Base-by-base conservation (phyloP, 2,329 filamentous ascomycete genomes). In the Penicillium sp. region DNA sequence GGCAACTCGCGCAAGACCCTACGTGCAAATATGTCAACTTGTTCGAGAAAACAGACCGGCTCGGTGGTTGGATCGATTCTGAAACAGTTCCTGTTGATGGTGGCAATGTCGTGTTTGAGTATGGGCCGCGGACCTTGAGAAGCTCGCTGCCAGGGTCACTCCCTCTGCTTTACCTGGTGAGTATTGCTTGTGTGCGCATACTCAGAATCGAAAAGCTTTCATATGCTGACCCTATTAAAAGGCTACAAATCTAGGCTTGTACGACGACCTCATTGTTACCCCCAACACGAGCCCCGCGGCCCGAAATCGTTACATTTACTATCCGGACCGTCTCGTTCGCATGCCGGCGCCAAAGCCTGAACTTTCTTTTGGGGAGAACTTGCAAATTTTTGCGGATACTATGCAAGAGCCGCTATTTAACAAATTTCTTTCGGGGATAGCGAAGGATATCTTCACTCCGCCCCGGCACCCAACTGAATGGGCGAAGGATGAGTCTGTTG, bases 21-120 rank as follows among this genome's bases (percentile, higher is more conserved):
- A 85, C 87, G 4, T 79, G 82, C 54, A 81, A 85, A 34, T 85
- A 85, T 50, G 86, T 99, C 66, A 94, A 89, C 0, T 70, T 99
- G 10, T 96, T 91, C 73, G 94, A 99, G 72, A 82, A 82, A 20
- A 82, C 79, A 29, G 71, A 82, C 22, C 81, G 85, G 20, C 72
- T 93, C 1, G 94, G 94, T 42, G 94, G 94, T 44, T 97, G 92
- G 92, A 79, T 97, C 39, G 78, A 85, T 60, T 91, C 89, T 2
- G 82, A 87, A 62, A 77, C 76, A 49, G 79, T 89, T 13, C 72
- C 83, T 1, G 75, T 80, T 5, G 79, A 82, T 37, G 89, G 85
- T 16, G 79, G 81, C 22, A 74, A 81, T 47, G 82, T 96, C 34
- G 74, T 89, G 29, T 91, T 97, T 67, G 93, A 99, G 76, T 83